phyloP scores from a whole-genome alignment of 2,329 filamentous ascomycete species.

The Alternaria triticina region DNA sequence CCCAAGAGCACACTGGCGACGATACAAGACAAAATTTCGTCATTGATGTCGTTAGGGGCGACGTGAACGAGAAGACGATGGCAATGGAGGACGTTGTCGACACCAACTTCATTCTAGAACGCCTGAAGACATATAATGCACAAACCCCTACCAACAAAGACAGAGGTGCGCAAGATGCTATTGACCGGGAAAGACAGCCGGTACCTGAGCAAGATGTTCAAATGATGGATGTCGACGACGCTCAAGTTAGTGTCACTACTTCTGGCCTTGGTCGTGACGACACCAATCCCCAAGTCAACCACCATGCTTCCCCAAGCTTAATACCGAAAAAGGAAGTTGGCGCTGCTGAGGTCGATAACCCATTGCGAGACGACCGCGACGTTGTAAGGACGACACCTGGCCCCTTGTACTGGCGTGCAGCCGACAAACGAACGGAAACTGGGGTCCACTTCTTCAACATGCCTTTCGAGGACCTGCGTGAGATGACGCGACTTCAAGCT shows the following conservation, averaged over 20 bases:
- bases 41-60: background rate
- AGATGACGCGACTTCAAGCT: background rate
- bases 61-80: background rate
- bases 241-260: background rate
- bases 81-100: background rate
- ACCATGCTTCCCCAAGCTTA: background rate
- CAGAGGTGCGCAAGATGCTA: background rate
- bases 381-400: background rate
- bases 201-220: background rate
- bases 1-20: background rate
- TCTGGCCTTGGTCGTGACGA: background rate
- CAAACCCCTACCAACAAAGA: background rate
- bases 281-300: too few species aligned
- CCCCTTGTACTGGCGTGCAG: background rate
- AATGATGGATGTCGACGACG: background rate
- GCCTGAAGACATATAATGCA: background rate
- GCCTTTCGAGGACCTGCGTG: background rate
- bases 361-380: fast-evolving
- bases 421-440: background rate
- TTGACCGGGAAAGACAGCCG: background rate
- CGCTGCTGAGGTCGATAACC: too few species aligned
- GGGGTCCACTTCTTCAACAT: background rate
- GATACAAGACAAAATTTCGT: fast-evolving
- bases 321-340: fast-evolving
- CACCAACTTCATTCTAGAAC: background rate